Evolutionary conservation across 2,329 filamentous ascomycete genomes (phyloP).

Genomic region (Acephala macrosclerotiorum): DNA sequence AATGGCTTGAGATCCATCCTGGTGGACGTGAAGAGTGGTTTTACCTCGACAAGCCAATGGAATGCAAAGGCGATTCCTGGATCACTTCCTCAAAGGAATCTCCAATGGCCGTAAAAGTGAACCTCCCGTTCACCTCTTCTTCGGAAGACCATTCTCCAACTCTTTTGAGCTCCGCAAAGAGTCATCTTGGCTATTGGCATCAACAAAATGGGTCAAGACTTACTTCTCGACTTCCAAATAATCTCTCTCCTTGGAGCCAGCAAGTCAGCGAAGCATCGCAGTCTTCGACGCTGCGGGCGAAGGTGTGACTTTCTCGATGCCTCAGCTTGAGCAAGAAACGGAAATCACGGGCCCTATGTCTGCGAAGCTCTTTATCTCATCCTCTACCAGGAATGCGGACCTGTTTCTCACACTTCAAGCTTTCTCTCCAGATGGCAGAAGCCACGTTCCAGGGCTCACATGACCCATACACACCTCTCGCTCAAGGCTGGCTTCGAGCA

Average conservation of each 20-base stretch:
- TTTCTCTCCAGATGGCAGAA: not conserved
- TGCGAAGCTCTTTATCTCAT: not conserved
- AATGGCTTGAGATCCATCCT: not conserved
- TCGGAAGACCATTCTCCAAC: not conserved
- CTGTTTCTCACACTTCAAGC: not conserved
- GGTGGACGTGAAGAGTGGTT: slow-evolving; percentile 2
- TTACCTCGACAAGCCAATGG: not conserved
- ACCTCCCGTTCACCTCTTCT: not conserved
- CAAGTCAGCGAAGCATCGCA: not conserved
- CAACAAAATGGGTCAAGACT: not conserved
- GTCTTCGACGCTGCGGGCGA: not conserved
- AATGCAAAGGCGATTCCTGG: not conserved
- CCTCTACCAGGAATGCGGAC: not conserved
- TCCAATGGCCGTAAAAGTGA: not conserved
- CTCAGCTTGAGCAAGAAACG: not conserved
- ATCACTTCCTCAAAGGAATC: not conserved
- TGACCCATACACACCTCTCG: not conserved
- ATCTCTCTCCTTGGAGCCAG: not conserved
- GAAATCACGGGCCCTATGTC: not conserved
- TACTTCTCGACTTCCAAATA: not conserved
- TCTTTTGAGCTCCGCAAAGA: not conserved
- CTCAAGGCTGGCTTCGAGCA: not conserved
- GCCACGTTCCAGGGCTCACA: not conserved
- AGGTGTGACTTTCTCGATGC: not conserved
- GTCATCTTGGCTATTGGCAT: not conserved